Evolutionary conservation across 2,329 filamentous ascomycete species (phyloP).

Genomic region (Fusarium chuoi): DNA sequence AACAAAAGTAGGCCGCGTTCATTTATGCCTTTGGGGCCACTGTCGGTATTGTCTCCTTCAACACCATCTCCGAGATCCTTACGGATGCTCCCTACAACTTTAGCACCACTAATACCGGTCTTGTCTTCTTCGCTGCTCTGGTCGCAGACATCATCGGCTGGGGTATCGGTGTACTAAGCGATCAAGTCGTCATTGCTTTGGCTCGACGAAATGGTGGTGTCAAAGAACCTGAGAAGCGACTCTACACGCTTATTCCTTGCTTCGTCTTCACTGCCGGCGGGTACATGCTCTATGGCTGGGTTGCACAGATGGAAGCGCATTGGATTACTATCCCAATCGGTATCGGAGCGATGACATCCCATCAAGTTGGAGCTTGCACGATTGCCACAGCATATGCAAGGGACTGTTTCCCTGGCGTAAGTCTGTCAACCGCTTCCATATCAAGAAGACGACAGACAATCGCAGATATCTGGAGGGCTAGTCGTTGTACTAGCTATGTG

Average conservation of each 20-base stretch:
- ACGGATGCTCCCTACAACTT: not conserved
- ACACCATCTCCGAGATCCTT: not conserved
- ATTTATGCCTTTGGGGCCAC: not conserved
- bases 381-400: not conserved
- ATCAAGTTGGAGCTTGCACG: not conserved
- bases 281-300: not conserved
- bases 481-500: not conserved
- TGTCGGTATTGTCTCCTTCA: not conserved
- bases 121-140: not conserved
- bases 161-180: not conserved
- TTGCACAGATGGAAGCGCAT: not conserved
- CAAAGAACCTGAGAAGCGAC: not conserved
- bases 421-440: accelerated
- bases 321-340: not conserved
- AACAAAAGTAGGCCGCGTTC: not conserved
- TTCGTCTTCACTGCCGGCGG: not conserved
- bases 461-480: not conserved
- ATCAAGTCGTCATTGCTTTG: not conserved
- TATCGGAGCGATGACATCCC: not conserved
- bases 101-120: not conserved
- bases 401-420: not conserved
- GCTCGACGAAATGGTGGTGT: not conserved
- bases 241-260: not conserved
- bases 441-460: accelerated
- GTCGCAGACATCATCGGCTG: not conserved